A percentile compares a stretch with the other conserved stretches of the same genome.
phyloP scores from a whole-genome alignment of 257 asterid species.

The Thymus mandschuricus region DNA sequence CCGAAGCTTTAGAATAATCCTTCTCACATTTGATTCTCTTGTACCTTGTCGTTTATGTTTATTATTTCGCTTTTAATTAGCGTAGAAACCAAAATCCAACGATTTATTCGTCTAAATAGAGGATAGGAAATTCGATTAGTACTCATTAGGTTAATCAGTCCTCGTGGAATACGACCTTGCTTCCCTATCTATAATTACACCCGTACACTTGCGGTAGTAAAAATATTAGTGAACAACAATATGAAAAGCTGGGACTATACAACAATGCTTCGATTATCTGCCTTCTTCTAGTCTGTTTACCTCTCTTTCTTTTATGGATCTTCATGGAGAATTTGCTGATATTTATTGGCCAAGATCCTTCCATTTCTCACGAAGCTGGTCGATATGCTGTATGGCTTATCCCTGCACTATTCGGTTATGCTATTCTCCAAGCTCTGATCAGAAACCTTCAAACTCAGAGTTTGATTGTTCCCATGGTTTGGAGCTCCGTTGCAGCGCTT shows the following conservation, averaged over 20 bases:
- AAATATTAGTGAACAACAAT: neutral
- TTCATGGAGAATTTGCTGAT: constrained; percentile 42
- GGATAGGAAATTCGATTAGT: too few relatives aligned
- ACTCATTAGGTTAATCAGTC: too few relatives aligned
- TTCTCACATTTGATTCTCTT: too few relatives aligned
- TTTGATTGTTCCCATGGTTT: constrained; percentile 46
- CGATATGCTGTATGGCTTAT: constrained; percentile 46
- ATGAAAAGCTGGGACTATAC: constrained; percentile 46
- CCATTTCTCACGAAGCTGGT: constrained; percentile 55
- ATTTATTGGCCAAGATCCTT: constrained; percentile 56
- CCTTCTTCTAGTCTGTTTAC: constrained; percentile 48
- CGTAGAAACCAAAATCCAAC: too few relatives aligned
- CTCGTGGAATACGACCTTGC: too few relatives aligned
- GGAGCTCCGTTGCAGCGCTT: constrained; percentile 30
- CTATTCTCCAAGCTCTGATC: constrained; percentile 50
- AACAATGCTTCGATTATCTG: constrained; percentile 44
- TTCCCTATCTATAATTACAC: too few relatives aligned
- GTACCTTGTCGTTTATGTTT: too few relatives aligned
- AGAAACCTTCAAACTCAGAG: constrained; percentile 56
- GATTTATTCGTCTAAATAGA: too few relatives aligned
- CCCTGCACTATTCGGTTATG: constrained; percentile 52
- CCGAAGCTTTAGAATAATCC: too few relatives aligned
- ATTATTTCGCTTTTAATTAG: too few relatives aligned
- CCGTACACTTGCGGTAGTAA: too few relatives aligned
- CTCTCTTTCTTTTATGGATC: constrained; percentile 47